Conservation (phyloP, 1,284 basidiomycete species). For the Trichosporon sp. region DNA sequence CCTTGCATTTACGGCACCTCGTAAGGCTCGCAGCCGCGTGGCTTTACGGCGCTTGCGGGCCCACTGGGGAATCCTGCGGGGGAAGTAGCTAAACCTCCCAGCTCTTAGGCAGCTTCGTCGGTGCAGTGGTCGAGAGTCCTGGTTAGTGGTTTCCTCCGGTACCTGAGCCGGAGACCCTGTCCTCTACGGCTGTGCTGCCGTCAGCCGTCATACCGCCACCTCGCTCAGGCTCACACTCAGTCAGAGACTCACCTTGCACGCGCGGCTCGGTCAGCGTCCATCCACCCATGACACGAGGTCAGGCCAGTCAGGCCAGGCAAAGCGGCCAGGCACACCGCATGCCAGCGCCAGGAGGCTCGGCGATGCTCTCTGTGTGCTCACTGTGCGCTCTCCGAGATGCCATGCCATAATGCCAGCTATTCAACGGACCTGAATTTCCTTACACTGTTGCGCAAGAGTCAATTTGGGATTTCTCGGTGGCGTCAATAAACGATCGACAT, state of each 20-base stretch:
- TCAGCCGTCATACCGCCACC: neutral
- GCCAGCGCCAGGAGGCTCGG: neutral
- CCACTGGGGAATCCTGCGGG: neutral
- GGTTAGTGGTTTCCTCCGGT: conserved; percentile 1
- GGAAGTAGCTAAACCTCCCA: no score
- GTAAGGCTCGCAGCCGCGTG: neutral
- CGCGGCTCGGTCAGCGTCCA: neutral
- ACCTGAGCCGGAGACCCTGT: neutral
- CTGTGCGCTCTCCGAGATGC: neutral
- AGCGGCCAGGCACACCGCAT: neutral
- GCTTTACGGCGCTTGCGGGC: neutral
- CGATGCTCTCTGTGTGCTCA: neutral
- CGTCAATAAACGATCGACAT: conserved; percentile 2
- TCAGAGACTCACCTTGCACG: no score
- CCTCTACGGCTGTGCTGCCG: neutral
- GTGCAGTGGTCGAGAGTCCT: neutral
- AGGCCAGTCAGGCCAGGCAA: no score
- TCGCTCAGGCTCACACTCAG: no score
- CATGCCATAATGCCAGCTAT: neutral
- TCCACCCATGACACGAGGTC: neutral
- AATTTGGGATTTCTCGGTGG: neutral
- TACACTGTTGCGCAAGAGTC: neutral
- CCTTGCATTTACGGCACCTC: neutral
- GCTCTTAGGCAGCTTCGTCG: neutral
- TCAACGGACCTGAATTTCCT: neutral